A percentile compares a stretch with the other conserved stretches of the same genome.
Evolutionary conservation across 2,329 filamentous ascomycete species (phyloP).

Genomic region (Magnaporthiopsis poae): DNA sequence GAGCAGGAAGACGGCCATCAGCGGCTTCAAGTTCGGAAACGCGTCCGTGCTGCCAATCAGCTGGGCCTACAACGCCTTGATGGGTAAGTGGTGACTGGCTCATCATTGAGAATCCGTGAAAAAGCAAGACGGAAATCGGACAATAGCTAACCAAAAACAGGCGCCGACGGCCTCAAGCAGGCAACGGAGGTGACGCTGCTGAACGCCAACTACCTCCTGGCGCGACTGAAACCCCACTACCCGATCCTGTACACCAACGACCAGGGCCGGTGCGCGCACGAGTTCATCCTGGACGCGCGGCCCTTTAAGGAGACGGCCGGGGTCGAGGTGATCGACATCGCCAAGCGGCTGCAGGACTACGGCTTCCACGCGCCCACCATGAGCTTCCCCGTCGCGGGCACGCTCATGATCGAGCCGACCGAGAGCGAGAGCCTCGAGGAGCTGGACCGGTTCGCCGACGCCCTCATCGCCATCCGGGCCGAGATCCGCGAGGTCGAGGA

Average conservation of each 20-base stretch:
- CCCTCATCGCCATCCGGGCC: constrained; percentile 71
- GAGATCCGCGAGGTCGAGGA: constrained; percentile 80
- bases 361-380: constrained; percentile 96
- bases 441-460: constrained; percentile 86
- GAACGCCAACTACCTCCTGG: constrained; percentile 93
- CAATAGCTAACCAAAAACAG: constrained; percentile 16
- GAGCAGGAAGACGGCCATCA: constrained; percentile 48
- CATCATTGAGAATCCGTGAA: neutral
- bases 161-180: constrained; percentile 67
- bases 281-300: constrained; percentile 88
- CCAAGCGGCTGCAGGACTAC: constrained; percentile 93
- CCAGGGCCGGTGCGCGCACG: constrained; percentile 81
- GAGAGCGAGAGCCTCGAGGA: constrained; percentile 88
- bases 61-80: constrained; percentile 91
- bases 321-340: constrained; percentile 86
- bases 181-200: constrained; percentile 88
- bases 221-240: constrained; percentile 76
- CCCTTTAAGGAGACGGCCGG: constrained; percentile 74
- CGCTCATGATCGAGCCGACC: constrained; percentile 95
- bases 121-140: neutral
- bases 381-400: constrained; percentile 91
- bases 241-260: constrained; percentile 87
- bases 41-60: constrained; percentile 89
- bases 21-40: constrained; percentile 75
- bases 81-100: constrained; percentile 45